Percentiles rank a stretch among this genome's conserved stretches.
These are phyloP conservation scores for Lactarius trivialis DNA, from an alignment of 768 basidiomycete species.

Conservation along the genomic window DNA sequence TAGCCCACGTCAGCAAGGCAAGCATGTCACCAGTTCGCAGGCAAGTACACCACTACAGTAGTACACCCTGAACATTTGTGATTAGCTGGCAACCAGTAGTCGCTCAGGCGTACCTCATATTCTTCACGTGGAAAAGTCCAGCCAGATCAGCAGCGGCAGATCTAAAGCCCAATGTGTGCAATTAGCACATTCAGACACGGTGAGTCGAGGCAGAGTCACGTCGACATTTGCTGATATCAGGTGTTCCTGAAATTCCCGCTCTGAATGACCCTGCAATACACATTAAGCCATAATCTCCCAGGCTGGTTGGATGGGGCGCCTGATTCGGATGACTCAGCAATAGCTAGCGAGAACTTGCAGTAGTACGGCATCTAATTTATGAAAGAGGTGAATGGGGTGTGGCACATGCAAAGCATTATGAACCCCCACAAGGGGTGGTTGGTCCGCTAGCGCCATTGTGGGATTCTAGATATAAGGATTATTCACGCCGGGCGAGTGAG, in stretches of 20 bases:
- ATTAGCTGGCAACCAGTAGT: not conserved
- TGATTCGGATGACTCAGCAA: not conserved
- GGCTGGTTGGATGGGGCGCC: not conserved
- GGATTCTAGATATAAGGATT: not conserved
- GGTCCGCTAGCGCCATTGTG: not conserved
- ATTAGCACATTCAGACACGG: not conserved
- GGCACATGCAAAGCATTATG: too few relatives aligned
- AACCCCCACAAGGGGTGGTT: not conserved
- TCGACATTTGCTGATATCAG: not conserved
- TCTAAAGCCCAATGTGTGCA: not conserved
- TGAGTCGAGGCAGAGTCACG: not conserved
- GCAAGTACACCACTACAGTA: not conserved
- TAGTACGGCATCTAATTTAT: not conserved
- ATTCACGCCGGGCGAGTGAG: not conserved
- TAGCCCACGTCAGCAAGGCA: not conserved
- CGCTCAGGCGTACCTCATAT: not conserved
- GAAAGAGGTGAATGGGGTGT: too few relatives aligned
- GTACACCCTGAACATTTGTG: not conserved
- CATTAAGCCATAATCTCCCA: not conserved
- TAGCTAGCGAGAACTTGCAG: not conserved
- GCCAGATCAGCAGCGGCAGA: not conserved
- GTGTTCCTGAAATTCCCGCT: not conserved
- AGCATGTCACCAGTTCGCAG: not conserved
- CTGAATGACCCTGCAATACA: not conserved
- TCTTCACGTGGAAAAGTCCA: not conserved